Base-by-base conservation (phyloP, 176 grass and related monocot genomes). In the Melocanna baccifera region DNA sequence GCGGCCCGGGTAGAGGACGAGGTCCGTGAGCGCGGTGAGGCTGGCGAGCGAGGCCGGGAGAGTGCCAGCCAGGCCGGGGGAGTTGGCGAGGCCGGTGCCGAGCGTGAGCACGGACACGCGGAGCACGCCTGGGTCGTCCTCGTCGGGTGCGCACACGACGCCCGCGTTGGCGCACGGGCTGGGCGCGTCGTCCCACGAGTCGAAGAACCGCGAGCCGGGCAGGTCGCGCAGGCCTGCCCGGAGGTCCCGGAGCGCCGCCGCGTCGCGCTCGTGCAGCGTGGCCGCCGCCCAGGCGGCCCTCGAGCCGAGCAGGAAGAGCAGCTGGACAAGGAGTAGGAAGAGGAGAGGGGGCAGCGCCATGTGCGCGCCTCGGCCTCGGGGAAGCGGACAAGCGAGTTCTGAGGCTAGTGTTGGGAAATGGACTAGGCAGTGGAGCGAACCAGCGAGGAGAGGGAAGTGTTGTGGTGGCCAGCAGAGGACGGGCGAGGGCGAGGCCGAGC, bases 81-180 rank as follows among this genome's bases (percentile, higher is more conserved):
- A 97, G 74, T 94, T 90, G 18, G 94, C 68, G 25, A 92, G 90
- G 36, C 92, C 92, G 22, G 76, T 92, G 78, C 94, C 94, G 12
- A 97, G 92, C 2, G 88, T 92, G 53, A 97, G 94, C 37, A 92
- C 94, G 5, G 86, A 79, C 32, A 97, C 84, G 69, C 92, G 94
- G 56, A 91, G 83, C 48, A 18, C 47, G 15, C 9, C 36, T 0
- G 53, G 32, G 57, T 80, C 76, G 20, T 81, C 65, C 2, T 66
- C 67, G 61, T 92, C 92, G 20, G 76, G 75, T 20, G 90, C 75
- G 75, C 94, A 97, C 23, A 91, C 85, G 16, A 97, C 86, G 47
- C 94, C 94, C 1, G 86, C 78, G 68, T 94, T 94, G 19, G 83
- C 50, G 76, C 90, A 97, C 46, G 92, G 94, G 45, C 76, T 52